phyloP scores from a whole-genome alignment of 139 green algal species.

The Chlamydomonas urium region DNA sequence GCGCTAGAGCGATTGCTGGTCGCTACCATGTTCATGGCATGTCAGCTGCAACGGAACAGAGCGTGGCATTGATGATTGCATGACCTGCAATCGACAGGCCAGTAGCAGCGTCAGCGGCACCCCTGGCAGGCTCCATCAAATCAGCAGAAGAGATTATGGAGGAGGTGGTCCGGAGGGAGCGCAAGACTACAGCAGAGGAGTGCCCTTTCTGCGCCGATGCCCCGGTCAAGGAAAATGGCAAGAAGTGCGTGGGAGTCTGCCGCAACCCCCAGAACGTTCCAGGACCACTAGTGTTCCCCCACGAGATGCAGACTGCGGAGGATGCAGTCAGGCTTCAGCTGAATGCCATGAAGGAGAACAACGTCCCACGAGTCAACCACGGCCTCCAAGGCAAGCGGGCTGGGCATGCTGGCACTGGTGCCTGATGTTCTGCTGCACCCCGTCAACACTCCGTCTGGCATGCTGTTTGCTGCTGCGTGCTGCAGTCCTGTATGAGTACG shows the following conservation, averaged over 20 bases:
- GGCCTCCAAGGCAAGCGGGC: constrained; percentile 37
- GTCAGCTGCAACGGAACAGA: too few relatives aligned
- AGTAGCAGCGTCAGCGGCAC: neutral
- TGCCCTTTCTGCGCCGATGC: constrained; percentile 37
- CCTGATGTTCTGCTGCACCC: too few relatives aligned
- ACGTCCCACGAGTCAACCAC: constrained; percentile 28
- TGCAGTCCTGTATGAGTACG: constrained; percentile 16
- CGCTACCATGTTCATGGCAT: too few relatives aligned
- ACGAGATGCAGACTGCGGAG: constrained; percentile 26
- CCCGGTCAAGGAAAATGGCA: constrained; percentile 32
- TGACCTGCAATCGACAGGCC: neutral
- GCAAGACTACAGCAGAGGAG: constrained; percentile 22
- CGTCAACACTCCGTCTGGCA: too few relatives aligned
- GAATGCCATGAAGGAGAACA: constrained; percentile 19
- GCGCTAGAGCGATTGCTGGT: too few relatives aligned
- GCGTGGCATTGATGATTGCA: too few relatives aligned
- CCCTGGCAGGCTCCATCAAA: constrained; percentile 1
- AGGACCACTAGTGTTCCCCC: constrained; percentile 22
- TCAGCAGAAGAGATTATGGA: constrained; percentile 28
- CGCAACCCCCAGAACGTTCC: constrained; percentile 32
- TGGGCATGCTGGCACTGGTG: too few relatives aligned
- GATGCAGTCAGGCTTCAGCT: constrained; percentile 28
- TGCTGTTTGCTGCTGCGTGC: too few relatives aligned
- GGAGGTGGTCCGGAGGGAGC: constrained; percentile 8
- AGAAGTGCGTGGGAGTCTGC: constrained; percentile 34